These are phyloP conservation scores for Aspergillus haitiensis DNA, from an alignment of 495 filamentous ascomycete species.

Conservation along the genomic window DNA sequence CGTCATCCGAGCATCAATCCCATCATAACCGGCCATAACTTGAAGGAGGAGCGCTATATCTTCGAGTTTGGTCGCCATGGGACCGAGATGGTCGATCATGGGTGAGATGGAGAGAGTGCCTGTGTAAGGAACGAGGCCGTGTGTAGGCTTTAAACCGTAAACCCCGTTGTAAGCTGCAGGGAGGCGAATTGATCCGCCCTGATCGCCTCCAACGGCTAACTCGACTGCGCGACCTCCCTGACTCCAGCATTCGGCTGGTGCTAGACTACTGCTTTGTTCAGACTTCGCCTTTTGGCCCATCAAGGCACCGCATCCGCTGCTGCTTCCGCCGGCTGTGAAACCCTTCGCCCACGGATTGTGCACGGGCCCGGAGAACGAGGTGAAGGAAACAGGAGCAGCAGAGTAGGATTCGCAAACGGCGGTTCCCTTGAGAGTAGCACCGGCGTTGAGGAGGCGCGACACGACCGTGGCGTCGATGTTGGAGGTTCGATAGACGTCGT, in stretches of 20 bases:
- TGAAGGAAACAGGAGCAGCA: conserved; percentile 35
- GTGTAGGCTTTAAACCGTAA: conserved; percentile 46
- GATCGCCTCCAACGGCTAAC: conserved; percentile 56
- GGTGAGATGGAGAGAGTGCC: conserved; percentile 41
- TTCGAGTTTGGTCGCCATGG: conserved; percentile 48
- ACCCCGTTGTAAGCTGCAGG: conserved; percentile 50
- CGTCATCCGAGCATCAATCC: conserved; percentile 53
- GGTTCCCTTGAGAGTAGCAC: conserved; percentile 37
- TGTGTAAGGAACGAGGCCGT: conserved; percentile 54
- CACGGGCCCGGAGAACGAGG: conserved; percentile 45
- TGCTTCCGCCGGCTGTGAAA: conserved; percentile 52
- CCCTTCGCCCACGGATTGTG: conserved; percentile 45
- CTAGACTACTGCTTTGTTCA: conserved; percentile 26
- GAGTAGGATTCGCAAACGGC: conserved; percentile 48
- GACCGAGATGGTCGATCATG: conserved; percentile 50
- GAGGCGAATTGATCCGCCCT: conserved; percentile 56
- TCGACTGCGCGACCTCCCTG: conserved; percentile 17
- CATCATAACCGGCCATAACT: conserved; percentile 54
- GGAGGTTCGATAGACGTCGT: conserved; percentile 28
- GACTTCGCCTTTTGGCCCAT: conserved; percentile 44
- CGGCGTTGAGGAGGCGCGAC: conserved; percentile 41
- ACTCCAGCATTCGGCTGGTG: background rate
- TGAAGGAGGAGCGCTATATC: conserved; percentile 55
- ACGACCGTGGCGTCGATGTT: conserved; percentile 41
- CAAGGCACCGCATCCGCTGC: conserved; percentile 51